These are phyloP conservation scores for Nemania sp. DNA, from an alignment of 2,329 filamentous ascomycete genomes.

Conservation along the genomic window DNA sequence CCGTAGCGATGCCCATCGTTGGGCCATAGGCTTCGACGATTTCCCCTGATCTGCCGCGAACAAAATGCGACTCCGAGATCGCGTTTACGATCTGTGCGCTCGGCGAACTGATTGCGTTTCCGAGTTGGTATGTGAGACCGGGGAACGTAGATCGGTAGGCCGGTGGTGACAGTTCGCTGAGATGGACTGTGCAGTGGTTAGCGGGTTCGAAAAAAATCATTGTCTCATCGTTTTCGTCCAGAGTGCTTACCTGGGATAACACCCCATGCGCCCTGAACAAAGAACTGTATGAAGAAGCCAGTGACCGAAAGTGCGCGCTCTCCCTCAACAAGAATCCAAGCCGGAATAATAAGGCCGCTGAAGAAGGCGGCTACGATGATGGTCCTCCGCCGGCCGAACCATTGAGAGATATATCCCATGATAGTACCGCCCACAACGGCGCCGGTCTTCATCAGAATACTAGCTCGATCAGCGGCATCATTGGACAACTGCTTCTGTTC, in stretches of 20 bases:
- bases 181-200: constrained; percentile 51
- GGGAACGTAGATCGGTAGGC: constrained; percentile 73
- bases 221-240: not conserved
- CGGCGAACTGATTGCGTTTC: constrained; percentile 74
- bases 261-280: constrained; percentile 67
- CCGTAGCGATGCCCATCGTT: constrained; percentile 75
- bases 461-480: constrained; percentile 67
- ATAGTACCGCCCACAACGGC: constrained; percentile 74
- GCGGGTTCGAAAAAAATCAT: not conserved
- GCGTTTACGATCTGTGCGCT: constrained; percentile 79
- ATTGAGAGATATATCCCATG: constrained; percentile 75
- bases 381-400: constrained; percentile 70
- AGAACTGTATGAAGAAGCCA: constrained; percentile 72
- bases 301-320: constrained; percentile 63
- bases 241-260: constrained; percentile 58
- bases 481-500: constrained; percentile 71
- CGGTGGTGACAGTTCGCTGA: constrained; percentile 72
- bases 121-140: constrained; percentile 73
- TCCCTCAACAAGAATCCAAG: constrained; percentile 68
- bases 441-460: constrained; percentile 80
- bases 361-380: constrained; percentile 65
- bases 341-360: constrained; percentile 65
- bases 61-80: constrained; percentile 64
- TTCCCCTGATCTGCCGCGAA: constrained; percentile 58
- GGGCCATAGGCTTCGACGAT: constrained; percentile 71